Evolutionary conservation across 2,329 filamentous ascomycete genomes (phyloP).

Genomic region (Massarina eburnea): DNA sequence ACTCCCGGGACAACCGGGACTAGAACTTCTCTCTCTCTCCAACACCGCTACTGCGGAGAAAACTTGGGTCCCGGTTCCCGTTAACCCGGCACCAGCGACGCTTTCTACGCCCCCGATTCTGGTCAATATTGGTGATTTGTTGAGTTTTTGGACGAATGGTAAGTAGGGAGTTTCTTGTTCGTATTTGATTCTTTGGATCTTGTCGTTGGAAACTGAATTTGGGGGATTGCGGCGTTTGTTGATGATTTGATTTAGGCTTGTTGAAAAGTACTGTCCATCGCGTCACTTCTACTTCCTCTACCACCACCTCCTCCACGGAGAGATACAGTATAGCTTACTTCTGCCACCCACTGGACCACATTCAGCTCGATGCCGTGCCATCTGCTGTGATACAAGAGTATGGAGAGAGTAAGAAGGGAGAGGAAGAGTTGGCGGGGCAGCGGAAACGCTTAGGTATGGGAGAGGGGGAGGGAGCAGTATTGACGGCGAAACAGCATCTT

Average conservation of each 20-base stretch:
- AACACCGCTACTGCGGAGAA: no score
- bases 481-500: constrained; percentile 63
- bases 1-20: constrained; percentile 76
- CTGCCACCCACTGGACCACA: constrained; percentile 62
- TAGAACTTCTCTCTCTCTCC: constrained; percentile 73
- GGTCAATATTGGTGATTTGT: constrained; percentile 72
- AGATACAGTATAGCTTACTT: constrained; percentile 65
- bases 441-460: constrained; percentile 47
- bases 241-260: no score
- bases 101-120: constrained; percentile 49
- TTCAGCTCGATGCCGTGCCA: constrained; percentile 57
- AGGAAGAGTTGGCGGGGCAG: constrained; percentile 36
- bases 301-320: no score
- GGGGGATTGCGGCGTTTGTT: no score
- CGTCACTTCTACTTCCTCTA: constrained; percentile 82
- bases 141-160: constrained; percentile 89
- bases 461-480: constrained; percentile 41
- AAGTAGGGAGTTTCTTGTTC: no score
- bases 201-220: no score
- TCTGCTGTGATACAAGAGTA: constrained; percentile 51
- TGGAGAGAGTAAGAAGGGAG: constrained; percentile 30
- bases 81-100: constrained; percentile 60
- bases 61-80: constrained; percentile 48
- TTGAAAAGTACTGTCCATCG: constrained; percentile 86
- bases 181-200: no score